phyloP scores from a whole-genome alignment of 228 moss, liverwort and hornwort genomes.

The Sphagnum magellanicum region DNA sequence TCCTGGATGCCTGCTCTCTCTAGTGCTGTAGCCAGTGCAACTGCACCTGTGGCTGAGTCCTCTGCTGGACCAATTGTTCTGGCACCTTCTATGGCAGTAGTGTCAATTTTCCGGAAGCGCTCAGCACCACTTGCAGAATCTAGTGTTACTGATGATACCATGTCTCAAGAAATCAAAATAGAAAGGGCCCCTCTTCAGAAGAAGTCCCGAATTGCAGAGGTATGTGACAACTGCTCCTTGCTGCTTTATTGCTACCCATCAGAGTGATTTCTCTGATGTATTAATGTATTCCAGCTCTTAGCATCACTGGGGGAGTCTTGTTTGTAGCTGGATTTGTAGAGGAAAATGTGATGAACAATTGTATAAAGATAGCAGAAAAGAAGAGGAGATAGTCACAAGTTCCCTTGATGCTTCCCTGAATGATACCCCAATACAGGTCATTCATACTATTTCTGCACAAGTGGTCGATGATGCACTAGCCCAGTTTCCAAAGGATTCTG shows the following conservation, averaged over 20 bases:
- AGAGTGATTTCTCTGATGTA: too few species aligned
- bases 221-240: too few species aligned
- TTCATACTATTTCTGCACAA: slow-evolving; percentile 31
- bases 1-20: slow-evolving; percentile 22
- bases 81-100: slow-evolving; percentile 28
- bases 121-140: slow-evolving; percentile 39
- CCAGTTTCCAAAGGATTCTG: slow-evolving; percentile 14
- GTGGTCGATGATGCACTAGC: slow-evolving; percentile 41
- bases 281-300: too few species aligned
- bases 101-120: slow-evolving; percentile 58
- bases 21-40: slow-evolving; percentile 8
- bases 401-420: background rate
- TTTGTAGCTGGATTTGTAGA: too few species aligned
- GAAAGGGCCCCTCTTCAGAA: slow-evolving; percentile 73
- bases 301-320: too few species aligned
- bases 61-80: slow-evolving; percentile 4
- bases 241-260: too few species aligned
- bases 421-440: slow-evolving; percentile 17
- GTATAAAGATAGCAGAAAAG: too few species aligned
- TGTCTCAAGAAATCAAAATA: slow-evolving; percentile 30
- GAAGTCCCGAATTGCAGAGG: slow-evolving; percentile 57
- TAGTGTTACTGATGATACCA: slow-evolving; percentile 13
- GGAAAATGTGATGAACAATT: too few species aligned
- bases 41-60: slow-evolving; percentile 27
- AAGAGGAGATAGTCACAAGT: too few species aligned